A percentile compares a stretch with the other conserved stretches of the same genome.
These are phyloP conservation scores for Melanogaster broomeanus DNA, from an alignment of 768 basidiomycete species.

Conservation along the genomic window DNA sequence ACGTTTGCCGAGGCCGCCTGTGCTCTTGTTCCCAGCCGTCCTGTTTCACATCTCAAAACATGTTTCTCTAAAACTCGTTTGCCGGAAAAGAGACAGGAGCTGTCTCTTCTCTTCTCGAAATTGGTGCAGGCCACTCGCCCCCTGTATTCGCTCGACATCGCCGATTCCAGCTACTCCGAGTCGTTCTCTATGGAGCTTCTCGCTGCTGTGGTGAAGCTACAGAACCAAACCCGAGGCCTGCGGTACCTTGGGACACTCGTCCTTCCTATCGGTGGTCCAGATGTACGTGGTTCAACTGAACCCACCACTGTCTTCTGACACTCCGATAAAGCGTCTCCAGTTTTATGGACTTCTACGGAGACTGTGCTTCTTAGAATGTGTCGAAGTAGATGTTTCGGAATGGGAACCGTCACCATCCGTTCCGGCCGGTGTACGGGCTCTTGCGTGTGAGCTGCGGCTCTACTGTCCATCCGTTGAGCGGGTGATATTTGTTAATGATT, in stretches of 20 bases:
- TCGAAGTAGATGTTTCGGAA: constrained; percentile 65
- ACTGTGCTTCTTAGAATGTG: constrained; percentile 49
- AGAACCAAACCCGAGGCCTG: constrained; percentile 39
- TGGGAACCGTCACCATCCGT: constrained; percentile 62
- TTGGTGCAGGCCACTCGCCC: constrained; percentile 45
- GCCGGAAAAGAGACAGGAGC: constrained; percentile 53
- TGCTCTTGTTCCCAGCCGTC: constrained; percentile 56
- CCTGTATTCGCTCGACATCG: constrained; percentile 59
- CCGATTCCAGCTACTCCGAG: constrained; percentile 59
- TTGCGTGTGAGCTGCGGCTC: constrained; percentile 60
- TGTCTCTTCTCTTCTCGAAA: constrained; percentile 47
- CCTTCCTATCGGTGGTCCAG: constrained; percentile 50
- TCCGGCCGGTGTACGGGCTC: constrained; percentile 54
- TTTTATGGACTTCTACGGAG: constrained; percentile 64
- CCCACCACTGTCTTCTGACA: neutral
- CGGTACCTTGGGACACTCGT: constrained; percentile 66
- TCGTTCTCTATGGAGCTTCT: constrained; percentile 57
- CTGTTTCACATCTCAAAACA: constrained; percentile 64
- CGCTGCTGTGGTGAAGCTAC: constrained; percentile 38
- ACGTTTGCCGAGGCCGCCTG: constrained; percentile 67
- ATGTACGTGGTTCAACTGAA: constrained; percentile 24
- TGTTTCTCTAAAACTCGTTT: constrained; percentile 60
- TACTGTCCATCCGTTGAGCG: constrained; percentile 54
- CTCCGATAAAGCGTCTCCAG: constrained; percentile 48
- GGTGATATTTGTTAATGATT: constrained; percentile 64